Base-by-base conservation (phyloP, 352 stramenopile genomes). In the Globisporangium mamillatum region DNA sequence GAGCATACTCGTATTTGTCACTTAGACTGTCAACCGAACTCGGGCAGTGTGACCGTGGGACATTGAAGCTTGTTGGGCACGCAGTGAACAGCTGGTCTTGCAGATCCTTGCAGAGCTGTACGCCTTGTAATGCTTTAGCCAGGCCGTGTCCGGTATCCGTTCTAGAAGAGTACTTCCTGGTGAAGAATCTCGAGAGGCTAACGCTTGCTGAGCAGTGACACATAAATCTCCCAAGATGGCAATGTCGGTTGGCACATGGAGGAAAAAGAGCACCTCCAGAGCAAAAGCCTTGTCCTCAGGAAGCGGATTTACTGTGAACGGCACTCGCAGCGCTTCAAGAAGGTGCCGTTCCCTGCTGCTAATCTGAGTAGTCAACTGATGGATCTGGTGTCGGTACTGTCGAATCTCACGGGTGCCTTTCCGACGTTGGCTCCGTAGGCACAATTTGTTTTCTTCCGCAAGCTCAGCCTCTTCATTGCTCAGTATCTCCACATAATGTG, bases 261-360 rank as follows among this genome's bases (percentile, higher is more conserved):
- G 34, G 50, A 83, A 82, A 53, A 88, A 87, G 18, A 91, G 68
- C 6, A 81, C 61, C 53, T 77, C 65, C 18, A 81, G 58, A 0
- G 74, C 77, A 5, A 79, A 69, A 0, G 22, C 4, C 24, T 60
- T 60, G 24, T 71, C 34, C 16, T 32, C 54, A 9, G 78, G 78
- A 16, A 90, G 69, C 0, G 76, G 72, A 20, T 66, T 75, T 1
- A 73, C 68, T 3, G 81, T 32, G 55, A 74, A 81, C 3, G 50
- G 78, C 58, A 79, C 74, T 22, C 24, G 25, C 16, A 79, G 46
- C 20, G 56, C 20, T 8, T 12, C 61, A 56, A 55, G 24, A 27
- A 50, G 41, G 5, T 5, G 14, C 4, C 16, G 4, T n/a, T 50
- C 16, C 16, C 5, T 50, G 16, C 41, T 50, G 41, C 41, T 16